A percentile compares a stretch with the other conserved stretches of the same genome.
These are phyloP conservation scores for Arthrobotrys sphaeroides DNA, from an alignment of 2,329 filamentous ascomycete species.

Conservation along the genomic window DNA sequence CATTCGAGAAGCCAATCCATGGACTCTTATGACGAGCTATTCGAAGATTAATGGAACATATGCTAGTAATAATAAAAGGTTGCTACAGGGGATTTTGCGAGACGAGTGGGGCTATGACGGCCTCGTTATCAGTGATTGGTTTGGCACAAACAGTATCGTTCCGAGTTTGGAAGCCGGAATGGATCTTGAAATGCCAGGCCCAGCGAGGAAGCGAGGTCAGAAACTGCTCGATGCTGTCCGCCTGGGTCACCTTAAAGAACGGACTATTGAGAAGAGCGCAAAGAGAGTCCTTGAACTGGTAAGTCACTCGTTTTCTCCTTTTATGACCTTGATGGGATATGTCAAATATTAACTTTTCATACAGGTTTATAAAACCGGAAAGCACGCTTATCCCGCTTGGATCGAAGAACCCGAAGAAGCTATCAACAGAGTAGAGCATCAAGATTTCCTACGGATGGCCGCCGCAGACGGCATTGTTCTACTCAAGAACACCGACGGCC, in stretches of 20 bases:
- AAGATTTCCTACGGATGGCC: constrained; percentile 69
- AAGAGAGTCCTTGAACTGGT: constrained; percentile 60
- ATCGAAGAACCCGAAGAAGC: constrained; percentile 57
- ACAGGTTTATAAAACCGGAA: constrained; percentile 57
- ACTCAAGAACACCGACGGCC: constrained; percentile 74
- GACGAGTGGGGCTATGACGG: constrained; percentile 70
- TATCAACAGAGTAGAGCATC: constrained; percentile 59
- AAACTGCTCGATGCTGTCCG: constrained; percentile 58
- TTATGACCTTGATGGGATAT: neutral
- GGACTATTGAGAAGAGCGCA: constrained; percentile 58
- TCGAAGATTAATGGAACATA: constrained; percentile 70
- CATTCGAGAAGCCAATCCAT: constrained; percentile 66
- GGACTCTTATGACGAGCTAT: constrained; percentile 70
- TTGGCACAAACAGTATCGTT: constrained; percentile 58
- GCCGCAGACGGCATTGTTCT: constrained; percentile 77
- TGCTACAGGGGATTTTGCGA: constrained; percentile 67
- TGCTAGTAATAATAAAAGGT: constrained; percentile 67
- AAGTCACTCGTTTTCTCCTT: neutral
- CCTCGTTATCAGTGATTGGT: constrained; percentile 71
- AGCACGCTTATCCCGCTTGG: constrained; percentile 55
- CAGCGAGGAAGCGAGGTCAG: constrained; percentile 58
- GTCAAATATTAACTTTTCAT: neutral
- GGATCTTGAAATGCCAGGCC: constrained; percentile 62
- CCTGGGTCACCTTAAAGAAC: constrained; percentile 58
- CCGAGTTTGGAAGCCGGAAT: constrained; percentile 59